Percentiles rank a stretch among this genome's conserved stretches.
These are phyloP conservation scores for Boletus eberwhitei DNA, from an alignment of 768 basidiomycete genomes.

Conservation along the genomic window DNA sequence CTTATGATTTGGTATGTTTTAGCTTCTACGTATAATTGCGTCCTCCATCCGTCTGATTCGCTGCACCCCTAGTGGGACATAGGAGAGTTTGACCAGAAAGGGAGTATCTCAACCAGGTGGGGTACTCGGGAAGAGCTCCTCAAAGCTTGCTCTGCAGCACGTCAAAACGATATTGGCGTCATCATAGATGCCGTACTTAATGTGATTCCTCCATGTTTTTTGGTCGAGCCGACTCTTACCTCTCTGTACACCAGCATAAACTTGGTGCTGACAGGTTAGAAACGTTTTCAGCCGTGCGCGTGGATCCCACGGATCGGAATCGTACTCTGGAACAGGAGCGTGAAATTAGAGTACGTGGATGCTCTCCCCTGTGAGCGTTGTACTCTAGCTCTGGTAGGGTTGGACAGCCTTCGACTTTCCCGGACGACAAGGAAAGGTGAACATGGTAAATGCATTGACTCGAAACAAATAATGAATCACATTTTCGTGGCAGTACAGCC, in stretches of 20 bases:
- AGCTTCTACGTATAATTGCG: neutral
- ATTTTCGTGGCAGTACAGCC: conserved; percentile 54
- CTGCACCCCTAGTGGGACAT: conserved; percentile 67
- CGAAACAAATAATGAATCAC: neutral
- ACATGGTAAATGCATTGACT: conserved; percentile 12
- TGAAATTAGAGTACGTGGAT: conserved; percentile 59
- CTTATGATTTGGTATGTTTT: conserved; percentile 72
- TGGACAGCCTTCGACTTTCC: conserved; percentile 88
- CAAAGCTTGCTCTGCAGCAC: conserved; percentile 64
- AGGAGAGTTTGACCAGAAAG: conserved; percentile 81
- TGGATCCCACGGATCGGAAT: conserved; percentile 65
- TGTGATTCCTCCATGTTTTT: conserved; percentile 39
- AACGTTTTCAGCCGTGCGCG: conserved; percentile 63
- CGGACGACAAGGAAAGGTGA: conserved; percentile 70
- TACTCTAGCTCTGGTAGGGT: conserved; percentile 41
- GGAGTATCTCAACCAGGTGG: conserved; percentile 73
- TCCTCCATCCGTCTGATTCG: neutral
- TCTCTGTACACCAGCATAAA: conserved; percentile 55
- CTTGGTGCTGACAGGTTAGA: conserved; percentile 80
- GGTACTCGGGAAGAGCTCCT: conserved; percentile 81
- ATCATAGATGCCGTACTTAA: conserved; percentile 89
- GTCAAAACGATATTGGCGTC: conserved; percentile 65
- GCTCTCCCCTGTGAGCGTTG: neutral
- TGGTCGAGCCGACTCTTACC: conserved; percentile 6
- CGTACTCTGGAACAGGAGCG: conserved; percentile 54